Evolutionary conservation across 805 yeast genomes (phyloP).

Genomic region (Wickerhamomyces mucosus): DNA sequence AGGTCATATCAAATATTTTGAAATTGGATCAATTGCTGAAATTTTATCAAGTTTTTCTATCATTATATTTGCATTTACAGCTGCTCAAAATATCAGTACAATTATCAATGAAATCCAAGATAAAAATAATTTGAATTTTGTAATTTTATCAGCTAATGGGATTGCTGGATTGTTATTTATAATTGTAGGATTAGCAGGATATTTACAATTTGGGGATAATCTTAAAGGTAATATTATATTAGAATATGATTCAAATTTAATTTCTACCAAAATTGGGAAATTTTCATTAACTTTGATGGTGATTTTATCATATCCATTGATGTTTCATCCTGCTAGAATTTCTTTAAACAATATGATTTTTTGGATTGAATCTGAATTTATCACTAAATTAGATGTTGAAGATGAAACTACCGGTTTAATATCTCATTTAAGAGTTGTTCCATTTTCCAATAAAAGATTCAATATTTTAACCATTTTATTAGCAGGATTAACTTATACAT

Average conservation of each 20-base stretch:
- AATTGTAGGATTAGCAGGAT: conserved; percentile 59
- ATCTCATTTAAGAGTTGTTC: conserved; percentile 28
- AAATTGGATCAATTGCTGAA: conserved; percentile 34
- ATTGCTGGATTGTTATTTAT: conserved; percentile 51
- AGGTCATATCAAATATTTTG: conserved; percentile 32
- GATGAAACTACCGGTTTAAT: conserved; percentile 12
- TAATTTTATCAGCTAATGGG: conserved; percentile 38
- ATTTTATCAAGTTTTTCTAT: conserved; percentile 60
- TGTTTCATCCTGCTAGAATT: conserved; percentile 75
- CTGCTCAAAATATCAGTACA: conserved; percentile 74
- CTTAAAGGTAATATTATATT: conserved; percentile 61
- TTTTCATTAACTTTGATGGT: conserved; percentile 63
- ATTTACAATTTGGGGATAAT: conserved; percentile 60
- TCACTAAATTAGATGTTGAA: conserved; percentile 8
- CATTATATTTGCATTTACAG: conserved; percentile 71
- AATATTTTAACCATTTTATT: conserved; percentile 38
- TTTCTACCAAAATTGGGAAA: conserved; percentile 44
- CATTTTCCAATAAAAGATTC: conserved; percentile 37
- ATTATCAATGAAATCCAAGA: conserved; percentile 61
- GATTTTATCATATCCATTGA: conserved; percentile 64
- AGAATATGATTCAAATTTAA: conserved; percentile 48
- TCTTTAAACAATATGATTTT: conserved; percentile 57
- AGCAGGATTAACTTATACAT: conserved; percentile 36
- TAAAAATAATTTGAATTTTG: conserved; percentile 40
- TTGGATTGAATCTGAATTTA: conserved; percentile 27